These are phyloP conservation scores for Aspergillus carbonarius DNA, from an alignment of 2,329 filamentous ascomycete genomes.

Conservation along the genomic window DNA sequence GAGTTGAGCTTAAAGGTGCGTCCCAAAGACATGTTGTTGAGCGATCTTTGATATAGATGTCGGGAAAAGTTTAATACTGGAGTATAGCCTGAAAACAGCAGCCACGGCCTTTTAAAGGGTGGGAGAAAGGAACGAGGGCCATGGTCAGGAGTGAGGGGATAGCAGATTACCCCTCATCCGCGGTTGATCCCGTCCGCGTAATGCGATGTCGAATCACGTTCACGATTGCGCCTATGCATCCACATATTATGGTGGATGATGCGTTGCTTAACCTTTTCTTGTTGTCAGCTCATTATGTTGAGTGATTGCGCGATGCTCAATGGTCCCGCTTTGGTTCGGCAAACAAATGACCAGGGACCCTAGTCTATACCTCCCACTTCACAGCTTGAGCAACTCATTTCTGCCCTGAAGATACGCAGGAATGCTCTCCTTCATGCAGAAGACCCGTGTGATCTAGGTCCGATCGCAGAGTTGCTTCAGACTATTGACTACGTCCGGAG, in stretches of 20 bases:
- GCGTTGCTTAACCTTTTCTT: background rate
- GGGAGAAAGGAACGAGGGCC: background rate
- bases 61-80: background rate
- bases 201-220: background rate
- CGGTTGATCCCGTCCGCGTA: background rate
- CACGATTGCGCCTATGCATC: background rate
- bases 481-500: too few species aligned
- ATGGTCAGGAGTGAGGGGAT: background rate
- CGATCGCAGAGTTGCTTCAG: too few species aligned
- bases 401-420: too few species aligned
- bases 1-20: slow-evolving; percentile 44
- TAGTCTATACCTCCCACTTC: background rate
- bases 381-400: too few species aligned
- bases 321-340: background rate
- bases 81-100: background rate
- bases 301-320: background rate
- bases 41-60: background rate
- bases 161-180: background rate
- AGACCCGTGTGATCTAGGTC: too few species aligned
- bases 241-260: background rate
- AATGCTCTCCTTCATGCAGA: too few species aligned
- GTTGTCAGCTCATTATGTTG: background rate
- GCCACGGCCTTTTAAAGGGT: background rate
- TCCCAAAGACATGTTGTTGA: slow-evolving; percentile 32
- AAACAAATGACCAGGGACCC: background rate